These are phyloP conservation scores for Stagonosporopsis cucurbitacearum DNA, from an alignment of 2,329 filamentous ascomycete species.

Conservation along the genomic window DNA sequence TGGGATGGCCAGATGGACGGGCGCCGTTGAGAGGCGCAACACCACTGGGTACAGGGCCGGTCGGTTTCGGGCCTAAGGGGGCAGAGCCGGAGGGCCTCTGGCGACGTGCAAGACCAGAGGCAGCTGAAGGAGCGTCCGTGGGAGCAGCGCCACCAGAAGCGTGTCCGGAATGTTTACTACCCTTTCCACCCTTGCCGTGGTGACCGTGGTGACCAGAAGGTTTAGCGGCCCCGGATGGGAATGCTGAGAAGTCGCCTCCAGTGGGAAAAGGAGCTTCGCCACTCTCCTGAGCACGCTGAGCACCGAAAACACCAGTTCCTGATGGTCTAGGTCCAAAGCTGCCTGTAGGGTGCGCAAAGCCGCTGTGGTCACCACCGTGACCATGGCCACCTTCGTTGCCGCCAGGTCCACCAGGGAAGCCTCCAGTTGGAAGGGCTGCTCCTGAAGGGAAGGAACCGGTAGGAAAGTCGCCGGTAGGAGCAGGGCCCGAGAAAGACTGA, in stretches of 20 bases:
- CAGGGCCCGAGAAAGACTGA: slow-evolving; percentile 3
- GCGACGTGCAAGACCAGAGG: slow-evolving; percentile 8
- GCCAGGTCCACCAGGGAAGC: not conserved
- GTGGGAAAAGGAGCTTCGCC: slow-evolving; percentile 6
- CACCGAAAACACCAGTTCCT: not conserved
- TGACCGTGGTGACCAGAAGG: slow-evolving; percentile 9
- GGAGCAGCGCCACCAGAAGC: not conserved
- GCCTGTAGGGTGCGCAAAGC: slow-evolving; percentile 8
- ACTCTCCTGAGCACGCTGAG: slow-evolving; percentile 4
- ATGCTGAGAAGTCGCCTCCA: slow-evolving; percentile 1
- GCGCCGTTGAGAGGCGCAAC: not conserved
- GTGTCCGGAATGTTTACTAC: not conserved
- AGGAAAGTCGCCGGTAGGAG: slow-evolving; percentile 1
- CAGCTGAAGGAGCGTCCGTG: not conserved
- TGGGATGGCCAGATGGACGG: not conserved
- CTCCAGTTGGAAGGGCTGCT: slow-evolving; percentile 5
- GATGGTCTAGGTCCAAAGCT: slow-evolving; percentile 1
- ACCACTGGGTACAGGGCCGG: not conserved
- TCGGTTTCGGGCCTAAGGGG: not conserved
- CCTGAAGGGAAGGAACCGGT: slow-evolving; percentile 1
- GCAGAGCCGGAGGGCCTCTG: not conserved
- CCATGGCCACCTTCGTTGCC: not conserved
- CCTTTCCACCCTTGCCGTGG: slow-evolving; percentile 4
- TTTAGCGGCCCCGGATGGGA: slow-evolving; percentile 8
- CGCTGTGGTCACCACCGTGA: slow-evolving; percentile 7